These are phyloP conservation scores for Orbilia brochopaga DNA, from an alignment of 2,329 filamentous ascomycete genomes.

Conservation along the genomic window DNA sequence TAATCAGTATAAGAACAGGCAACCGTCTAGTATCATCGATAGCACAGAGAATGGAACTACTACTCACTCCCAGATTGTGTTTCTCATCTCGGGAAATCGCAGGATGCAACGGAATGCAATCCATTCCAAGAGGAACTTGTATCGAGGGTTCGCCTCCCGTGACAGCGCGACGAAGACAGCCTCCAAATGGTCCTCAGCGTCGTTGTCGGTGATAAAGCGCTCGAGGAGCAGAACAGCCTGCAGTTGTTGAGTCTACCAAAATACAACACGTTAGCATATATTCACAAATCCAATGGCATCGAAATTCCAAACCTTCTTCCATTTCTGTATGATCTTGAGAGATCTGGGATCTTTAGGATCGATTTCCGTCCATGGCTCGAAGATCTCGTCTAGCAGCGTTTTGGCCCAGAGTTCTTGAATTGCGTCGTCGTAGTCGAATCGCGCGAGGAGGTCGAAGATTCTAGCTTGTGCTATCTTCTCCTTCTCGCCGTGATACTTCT, in stretches of 20 bases:
- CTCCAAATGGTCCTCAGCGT: constrained; percentile 52
- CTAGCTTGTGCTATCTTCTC: constrained; percentile 54
- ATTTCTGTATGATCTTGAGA: constrained; percentile 51
- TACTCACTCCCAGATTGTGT: constrained; percentile 52
- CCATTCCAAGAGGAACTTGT: constrained; percentile 54
- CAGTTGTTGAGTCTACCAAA: constrained; percentile 52
- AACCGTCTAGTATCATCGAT: not conserved
- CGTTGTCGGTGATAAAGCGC: constrained; percentile 52
- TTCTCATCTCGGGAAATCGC: constrained; percentile 51
- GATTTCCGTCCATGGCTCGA: constrained; percentile 53
- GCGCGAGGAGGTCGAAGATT: constrained; percentile 53
- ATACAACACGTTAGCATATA: constrained; percentile 17
- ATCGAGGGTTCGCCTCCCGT: constrained; percentile 54
- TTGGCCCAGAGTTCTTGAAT: constrained; percentile 51
- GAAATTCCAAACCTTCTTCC: constrained; percentile 56
- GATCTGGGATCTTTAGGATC: constrained; percentile 52
- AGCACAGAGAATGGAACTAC: not conserved
- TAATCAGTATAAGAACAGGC: not conserved
- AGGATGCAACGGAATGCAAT: constrained; percentile 52
- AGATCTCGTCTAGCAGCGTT: constrained; percentile 51
- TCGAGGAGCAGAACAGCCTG: constrained; percentile 54
- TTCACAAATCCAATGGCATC: too few species aligned
- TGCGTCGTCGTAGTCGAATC: constrained; percentile 51
- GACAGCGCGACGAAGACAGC: constrained; percentile 51
- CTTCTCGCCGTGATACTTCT: constrained; percentile 53